Percentiles rank a stretch among this genome's conserved stretches.
Evolutionary conservation across 2,329 filamentous ascomycete species (phyloP).

Genomic region (Diaporthe amygdali): DNA sequence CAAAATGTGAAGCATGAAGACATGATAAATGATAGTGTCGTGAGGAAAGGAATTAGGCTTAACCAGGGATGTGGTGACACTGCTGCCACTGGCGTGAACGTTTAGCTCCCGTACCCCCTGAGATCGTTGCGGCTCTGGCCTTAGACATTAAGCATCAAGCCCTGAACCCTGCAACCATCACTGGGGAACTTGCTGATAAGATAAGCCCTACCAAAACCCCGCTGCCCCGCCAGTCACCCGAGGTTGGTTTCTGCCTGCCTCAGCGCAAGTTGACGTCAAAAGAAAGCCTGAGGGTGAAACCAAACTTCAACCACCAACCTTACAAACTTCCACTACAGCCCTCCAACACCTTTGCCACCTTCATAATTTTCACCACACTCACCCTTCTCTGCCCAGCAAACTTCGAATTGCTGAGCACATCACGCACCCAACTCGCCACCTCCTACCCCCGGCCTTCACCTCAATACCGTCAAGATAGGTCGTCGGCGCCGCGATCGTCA

Average conservation of each 20-base stretch:
- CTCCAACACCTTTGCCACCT: neutral
- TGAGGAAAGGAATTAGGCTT: too few relatives aligned
- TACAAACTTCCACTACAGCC: neutral
- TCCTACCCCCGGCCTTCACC: too few relatives aligned
- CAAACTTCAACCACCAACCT: neutral
- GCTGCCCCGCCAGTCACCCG: neutral
- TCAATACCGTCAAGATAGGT: conserved; percentile 43
- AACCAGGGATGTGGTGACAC: neutral
- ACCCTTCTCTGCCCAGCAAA: neutral
- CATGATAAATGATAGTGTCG: neutral
- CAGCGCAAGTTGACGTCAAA: neutral
- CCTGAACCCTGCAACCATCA: neutral
- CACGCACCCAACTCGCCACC: neutral
- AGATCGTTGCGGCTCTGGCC: neutral
- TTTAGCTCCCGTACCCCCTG: neutral
- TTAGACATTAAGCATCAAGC: neutral
- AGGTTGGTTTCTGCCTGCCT: neutral
- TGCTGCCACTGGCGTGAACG: neutral
- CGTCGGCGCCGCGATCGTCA: conserved; percentile 43
- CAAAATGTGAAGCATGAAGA: neutral
- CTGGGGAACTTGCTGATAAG: neutral
- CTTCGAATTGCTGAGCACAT: neutral
- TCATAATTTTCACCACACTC: neutral
- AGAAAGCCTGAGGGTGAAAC: neutral
- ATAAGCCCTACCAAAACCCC: conserved; percentile 14